Conservation (phyloP, 176 grass and related monocot genomes). For the Eleusine indica region DNA sequence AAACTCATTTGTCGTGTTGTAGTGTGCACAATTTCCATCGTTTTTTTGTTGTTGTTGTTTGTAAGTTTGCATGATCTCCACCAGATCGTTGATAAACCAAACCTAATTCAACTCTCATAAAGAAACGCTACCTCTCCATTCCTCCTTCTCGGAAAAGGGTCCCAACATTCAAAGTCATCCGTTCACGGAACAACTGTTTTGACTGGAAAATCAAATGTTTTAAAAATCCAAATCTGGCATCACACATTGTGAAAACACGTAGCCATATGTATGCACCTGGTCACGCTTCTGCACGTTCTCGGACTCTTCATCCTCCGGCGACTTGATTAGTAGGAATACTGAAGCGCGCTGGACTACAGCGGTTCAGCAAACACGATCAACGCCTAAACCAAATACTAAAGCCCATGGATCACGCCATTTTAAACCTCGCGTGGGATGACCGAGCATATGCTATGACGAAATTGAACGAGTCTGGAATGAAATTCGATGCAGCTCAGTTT, state of each 20-base stretch:
- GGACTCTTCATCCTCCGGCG: not conserved
- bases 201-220: not conserved
- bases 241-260: not conserved
- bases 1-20: too few species aligned
- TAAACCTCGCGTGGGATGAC: not conserved
- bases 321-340: not conserved
- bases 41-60: too few species aligned
- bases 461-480: constrained; percentile 1
- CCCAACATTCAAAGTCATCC: not conserved
- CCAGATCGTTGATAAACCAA: not conserved
- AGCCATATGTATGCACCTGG: not conserved
- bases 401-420: not conserved
- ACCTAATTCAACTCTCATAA: not conserved
- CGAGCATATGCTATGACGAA: not conserved
- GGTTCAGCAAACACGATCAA: not conserved
- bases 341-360: not conserved
- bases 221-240: not conserved
- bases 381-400: not conserved
- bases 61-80: not conserved
- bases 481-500: not conserved
- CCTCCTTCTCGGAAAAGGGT: not conserved
- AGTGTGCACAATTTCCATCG: too few species aligned
- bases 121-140: not conserved
- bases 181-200: not conserved
- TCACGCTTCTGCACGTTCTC: not conserved